Percentiles rank a stretch among this genome's conserved stretches.
These are phyloP conservation scores for Penicillium sp. DNA, from an alignment of 2,329 filamentous ascomycete genomes.

Conservation along the genomic window DNA sequence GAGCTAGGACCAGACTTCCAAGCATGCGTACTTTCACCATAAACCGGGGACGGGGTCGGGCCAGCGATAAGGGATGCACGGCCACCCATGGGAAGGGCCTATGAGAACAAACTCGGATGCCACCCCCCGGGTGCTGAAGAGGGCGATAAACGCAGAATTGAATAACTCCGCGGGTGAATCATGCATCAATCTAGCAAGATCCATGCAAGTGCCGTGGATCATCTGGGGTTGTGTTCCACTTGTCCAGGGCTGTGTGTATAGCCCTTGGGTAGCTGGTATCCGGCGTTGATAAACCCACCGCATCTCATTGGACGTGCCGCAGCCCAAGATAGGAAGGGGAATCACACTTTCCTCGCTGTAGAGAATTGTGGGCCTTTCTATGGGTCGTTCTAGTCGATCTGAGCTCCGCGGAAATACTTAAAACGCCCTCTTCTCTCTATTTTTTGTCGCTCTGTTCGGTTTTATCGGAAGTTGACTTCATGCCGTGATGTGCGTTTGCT, in stretches of 20 bases:
- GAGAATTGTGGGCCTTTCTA: slow-evolving; percentile 5
- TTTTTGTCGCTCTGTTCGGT: background rate
- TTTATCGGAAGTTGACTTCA: background rate
- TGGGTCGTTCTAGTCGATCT: slow-evolving; percentile 8
- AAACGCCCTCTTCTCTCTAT: slow-evolving; percentile 1
- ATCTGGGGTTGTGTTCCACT: slow-evolving; percentile 5
- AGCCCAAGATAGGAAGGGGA: slow-evolving; percentile 18
- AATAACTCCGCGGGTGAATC: slow-evolving; percentile 24
- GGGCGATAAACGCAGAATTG: slow-evolving; percentile 9
- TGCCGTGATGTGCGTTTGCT: background rate
- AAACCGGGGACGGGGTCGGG: background rate
- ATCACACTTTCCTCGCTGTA: background rate
- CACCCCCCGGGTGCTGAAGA: background rate
- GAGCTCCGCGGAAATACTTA: slow-evolving; percentile 29
- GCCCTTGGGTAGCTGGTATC: background rate
- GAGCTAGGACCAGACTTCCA: background rate
- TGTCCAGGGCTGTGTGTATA: background rate
- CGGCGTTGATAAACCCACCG: slow-evolving; percentile 27
- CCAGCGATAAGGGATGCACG: slow-evolving; percentile 17
- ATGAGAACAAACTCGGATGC: slow-evolving; percentile 2
- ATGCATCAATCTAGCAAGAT: background rate
- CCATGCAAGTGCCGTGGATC: background rate
- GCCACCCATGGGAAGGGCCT: background rate
- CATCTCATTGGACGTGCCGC: slow-evolving; percentile 26
- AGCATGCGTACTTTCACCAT: background rate